Evolutionary conservation across 306 rosid genomes (phyloP).

Genomic region (Prunus mume): DNA sequence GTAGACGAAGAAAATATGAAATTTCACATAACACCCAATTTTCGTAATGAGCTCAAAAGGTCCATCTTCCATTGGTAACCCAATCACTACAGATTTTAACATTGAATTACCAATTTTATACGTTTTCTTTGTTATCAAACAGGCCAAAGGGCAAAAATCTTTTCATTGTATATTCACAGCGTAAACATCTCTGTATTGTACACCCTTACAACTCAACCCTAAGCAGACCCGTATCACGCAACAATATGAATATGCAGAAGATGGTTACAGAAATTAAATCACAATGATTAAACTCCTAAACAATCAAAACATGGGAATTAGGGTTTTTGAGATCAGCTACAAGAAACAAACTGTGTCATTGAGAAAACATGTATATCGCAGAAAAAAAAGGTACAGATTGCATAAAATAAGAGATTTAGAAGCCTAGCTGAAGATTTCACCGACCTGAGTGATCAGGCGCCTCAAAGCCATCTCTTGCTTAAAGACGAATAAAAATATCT

Average conservation of each 20-base stretch:
- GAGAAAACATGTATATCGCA: not conserved
- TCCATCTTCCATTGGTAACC: not conserved
- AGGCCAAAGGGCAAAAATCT: too few relatives aligned
- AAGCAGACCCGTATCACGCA: not conserved
- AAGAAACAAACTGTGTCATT: not conserved
- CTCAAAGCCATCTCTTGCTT: slow-evolving; percentile 53
- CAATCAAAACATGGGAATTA: slow-evolving; percentile 15
- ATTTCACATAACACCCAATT: not conserved
- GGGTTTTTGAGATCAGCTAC: slow-evolving; percentile 35
- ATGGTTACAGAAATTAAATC: not conserved
- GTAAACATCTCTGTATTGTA: not conserved
- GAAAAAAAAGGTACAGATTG: not conserved
- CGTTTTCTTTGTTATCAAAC: not conserved
- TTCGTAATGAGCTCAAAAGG: not conserved
- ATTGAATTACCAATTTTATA: not conserved
- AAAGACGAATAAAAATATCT: slow-evolving; percentile 13
- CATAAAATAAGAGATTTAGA: not conserved
- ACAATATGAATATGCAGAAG: not conserved
- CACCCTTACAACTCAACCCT: not conserved
- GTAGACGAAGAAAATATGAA: not conserved
- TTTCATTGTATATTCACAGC: not conserved
- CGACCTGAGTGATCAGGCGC: slow-evolving; percentile 65
- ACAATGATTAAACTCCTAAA: not conserved
- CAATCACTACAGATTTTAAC: not conserved
- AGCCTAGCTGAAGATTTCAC: slow-evolving; percentile 12